Percentiles rank a stretch among this genome's conserved stretches.
phyloP scores from a whole-genome alignment of 352 stramenopile genomes.

The Thalassiosira delicatula region DNA sequence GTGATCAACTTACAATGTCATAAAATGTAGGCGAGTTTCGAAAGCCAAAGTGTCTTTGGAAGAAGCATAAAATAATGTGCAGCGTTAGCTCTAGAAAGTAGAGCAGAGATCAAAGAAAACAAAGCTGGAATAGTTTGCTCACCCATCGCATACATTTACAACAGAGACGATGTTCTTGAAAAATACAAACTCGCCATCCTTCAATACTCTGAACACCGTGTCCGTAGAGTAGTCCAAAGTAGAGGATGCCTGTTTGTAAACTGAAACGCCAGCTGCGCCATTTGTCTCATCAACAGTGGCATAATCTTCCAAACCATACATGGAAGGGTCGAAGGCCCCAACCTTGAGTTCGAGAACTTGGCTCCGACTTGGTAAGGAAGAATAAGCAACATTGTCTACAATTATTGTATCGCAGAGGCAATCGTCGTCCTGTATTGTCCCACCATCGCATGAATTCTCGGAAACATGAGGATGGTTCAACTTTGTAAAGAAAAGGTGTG shows the following conservation, averaged over 20 bases:
- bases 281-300: not conserved
- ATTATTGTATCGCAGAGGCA: conserved; percentile 57
- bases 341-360: conserved; percentile 49
- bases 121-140: too few species aligned
- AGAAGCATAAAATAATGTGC: too few species aligned
- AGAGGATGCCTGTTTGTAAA: conserved; percentile 20
- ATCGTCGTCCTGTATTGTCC: conserved; percentile 20
- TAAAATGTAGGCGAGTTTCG: conserved; percentile 69
- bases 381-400: conserved; percentile 41
- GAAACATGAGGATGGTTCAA: conserved; percentile 44
- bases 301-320: conserved; percentile 43
- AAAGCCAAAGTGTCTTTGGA: conserved; percentile 59
- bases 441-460: conserved; percentile 58
- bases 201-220: conserved; percentile 52
- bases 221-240: conserved; percentile 29
- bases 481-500: not conserved
- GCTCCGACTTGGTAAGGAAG: conserved; percentile 33
- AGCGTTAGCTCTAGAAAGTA: too few species aligned
- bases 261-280: conserved; percentile 18
- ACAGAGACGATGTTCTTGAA: conserved; percentile 67
- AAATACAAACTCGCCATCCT: conserved; percentile 37
- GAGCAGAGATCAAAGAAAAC: too few species aligned
- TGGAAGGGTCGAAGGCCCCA: conserved; percentile 49
- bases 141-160: conserved; percentile 47
- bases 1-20: too few species aligned